These are phyloP conservation scores for Kingdonia uniflora DNA, from an alignment of 164 flowering plant species.

Conservation along the genomic window DNA sequence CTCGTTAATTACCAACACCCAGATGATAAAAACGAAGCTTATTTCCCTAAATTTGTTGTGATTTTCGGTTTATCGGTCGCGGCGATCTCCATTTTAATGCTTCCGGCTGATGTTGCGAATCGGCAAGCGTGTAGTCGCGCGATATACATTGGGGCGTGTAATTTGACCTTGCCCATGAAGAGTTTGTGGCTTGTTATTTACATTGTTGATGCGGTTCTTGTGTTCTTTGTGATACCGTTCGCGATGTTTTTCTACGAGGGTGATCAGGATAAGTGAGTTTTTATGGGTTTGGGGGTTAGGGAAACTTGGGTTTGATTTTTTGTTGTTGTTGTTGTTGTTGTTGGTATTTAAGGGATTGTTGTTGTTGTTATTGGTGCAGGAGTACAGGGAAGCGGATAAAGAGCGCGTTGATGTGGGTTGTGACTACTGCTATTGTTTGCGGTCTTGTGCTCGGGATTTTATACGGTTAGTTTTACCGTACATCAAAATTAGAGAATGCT, in stretches of 20 bases:
- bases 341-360: too few relatives aligned
- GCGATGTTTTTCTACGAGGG: slow-evolving; percentile 99
- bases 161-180: slow-evolving; percentile 90
- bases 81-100: slow-evolving; percentile 85
- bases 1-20: slow-evolving; percentile 94
- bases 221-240: slow-evolving; percentile 89
- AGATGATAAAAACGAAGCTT: slow-evolving; percentile 89
- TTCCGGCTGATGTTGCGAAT: slow-evolving; percentile 97
- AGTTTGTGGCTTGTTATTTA: slow-evolving; percentile 88
- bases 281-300: too few relatives aligned
- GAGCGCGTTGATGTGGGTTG: too few relatives aligned
- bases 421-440: too few relatives aligned
- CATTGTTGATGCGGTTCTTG: slow-evolving; percentile 80
- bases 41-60: slow-evolving; percentile 93
- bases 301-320: too few relatives aligned
- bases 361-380: too few relatives aligned
- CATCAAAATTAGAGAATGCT: too few relatives aligned
- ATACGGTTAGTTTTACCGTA: too few relatives aligned
- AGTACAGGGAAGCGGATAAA: too few relatives aligned
- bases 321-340: too few relatives aligned
- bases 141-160: slow-evolving; percentile 92
- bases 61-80: slow-evolving; percentile 88
- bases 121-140: slow-evolving; percentile 88
- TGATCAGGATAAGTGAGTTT: slow-evolving; percentile 84
- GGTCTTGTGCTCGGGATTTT: too few relatives aligned